Evolutionary conservation across 495 filamentous ascomycete species (phyloP).

Genomic region (Xylaria bambusicola): DNA sequence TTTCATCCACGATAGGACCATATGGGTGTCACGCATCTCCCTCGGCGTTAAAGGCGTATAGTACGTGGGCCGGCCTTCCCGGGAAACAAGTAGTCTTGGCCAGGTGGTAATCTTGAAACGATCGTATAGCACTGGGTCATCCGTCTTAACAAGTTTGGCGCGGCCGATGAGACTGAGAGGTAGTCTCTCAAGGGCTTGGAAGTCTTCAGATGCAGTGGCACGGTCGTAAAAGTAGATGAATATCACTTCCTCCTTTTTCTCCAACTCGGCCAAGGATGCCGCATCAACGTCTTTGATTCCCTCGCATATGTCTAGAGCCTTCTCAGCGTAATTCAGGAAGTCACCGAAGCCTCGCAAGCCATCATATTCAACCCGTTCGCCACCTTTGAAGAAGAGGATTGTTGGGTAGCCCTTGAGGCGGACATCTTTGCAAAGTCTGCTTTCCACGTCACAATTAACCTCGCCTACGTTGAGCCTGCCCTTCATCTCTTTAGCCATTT

Average conservation of each 20-base stretch:
- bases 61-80: conserved; percentile 85
- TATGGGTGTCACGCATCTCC: conserved; percentile 84
- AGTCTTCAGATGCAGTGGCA: conserved; percentile 90
- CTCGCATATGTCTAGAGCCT: conserved; percentile 74
- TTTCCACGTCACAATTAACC: conserved; percentile 88
- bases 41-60: conserved; percentile 80
- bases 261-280: conserved; percentile 75
- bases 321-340: conserved; percentile 80
- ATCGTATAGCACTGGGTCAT: conserved; percentile 67
- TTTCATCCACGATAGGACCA: conserved; percentile 89
- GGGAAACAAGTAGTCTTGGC: conserved; percentile 85
- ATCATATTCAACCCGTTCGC: conserved; percentile 89
- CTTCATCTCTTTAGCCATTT: conserved; percentile 88
- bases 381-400: conserved; percentile 88
- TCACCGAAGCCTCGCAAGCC: conserved; percentile 92
- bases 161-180: conserved; percentile 86
- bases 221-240: conserved; percentile 98
- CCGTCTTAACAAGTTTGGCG: conserved; percentile 87
- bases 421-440: conserved; percentile 85
- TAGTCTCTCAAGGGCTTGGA: conserved; percentile 80
- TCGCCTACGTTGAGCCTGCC: conserved; percentile 87
- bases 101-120: conserved; percentile 94
- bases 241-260: conserved; percentile 91
- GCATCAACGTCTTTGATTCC: conserved; percentile 80
- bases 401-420: conserved; percentile 79